phyloP scores from a whole-genome alignment of 1,284 basidiomycete genomes.

The Fomitopsis palustris region DNA sequence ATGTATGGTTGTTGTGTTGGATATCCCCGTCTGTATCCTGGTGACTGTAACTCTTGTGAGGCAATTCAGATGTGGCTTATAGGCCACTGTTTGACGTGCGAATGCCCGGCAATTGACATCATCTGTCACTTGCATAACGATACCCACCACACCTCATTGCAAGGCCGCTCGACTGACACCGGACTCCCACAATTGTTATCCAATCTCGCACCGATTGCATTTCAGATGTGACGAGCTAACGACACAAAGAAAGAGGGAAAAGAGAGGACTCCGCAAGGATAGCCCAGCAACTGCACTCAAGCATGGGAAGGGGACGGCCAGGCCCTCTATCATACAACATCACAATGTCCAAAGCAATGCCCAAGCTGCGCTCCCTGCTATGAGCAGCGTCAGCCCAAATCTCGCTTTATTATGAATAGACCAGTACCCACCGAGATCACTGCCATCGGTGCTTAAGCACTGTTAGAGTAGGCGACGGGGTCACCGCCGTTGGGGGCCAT shows the following conservation, averaged over 20 bases:
- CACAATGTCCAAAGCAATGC: constrained; percentile 7
- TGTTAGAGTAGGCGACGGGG: constrained; percentile 19
- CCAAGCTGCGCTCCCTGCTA: neutral
- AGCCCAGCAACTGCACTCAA: neutral
- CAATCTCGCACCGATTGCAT: constrained; percentile 7
- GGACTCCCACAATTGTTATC: neutral
- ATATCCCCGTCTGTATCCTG: neutral
- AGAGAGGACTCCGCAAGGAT: neutral
- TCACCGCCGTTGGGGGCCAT: constrained; percentile 22
- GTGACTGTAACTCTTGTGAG: neutral
- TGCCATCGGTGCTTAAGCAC: neutral
- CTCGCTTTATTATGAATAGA: constrained; percentile 24
- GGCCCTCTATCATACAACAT: neutral
- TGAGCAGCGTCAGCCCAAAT: neutral
- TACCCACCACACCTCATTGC: no score
- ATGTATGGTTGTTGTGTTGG: neutral
- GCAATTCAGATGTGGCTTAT: no score
- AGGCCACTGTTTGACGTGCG: neutral
- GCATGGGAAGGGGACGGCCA: neutral
- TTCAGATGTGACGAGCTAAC: constrained; percentile 3
- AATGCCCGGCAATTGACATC: neutral
- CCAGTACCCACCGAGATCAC: constrained; percentile 12
- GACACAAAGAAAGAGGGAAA: neutral
- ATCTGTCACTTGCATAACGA: neutral
- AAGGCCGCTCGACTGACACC: no score